Base-by-base conservation (phyloP, 768 basidiomycete species). In the Crassisporium funariophilum region DNA sequence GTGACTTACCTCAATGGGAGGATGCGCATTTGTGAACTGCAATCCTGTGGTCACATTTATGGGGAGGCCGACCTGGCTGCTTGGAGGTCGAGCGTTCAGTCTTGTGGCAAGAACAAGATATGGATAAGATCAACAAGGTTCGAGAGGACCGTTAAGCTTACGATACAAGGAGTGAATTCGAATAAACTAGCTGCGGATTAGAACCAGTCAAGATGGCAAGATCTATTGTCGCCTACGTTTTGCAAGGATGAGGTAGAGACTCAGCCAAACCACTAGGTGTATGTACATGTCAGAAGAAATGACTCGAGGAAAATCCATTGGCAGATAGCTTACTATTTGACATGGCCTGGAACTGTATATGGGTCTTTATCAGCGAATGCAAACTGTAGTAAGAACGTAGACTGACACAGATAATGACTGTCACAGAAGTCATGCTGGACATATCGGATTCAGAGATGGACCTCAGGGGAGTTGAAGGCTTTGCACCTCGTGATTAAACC, bases 141-240 rank as follows among this genome's bases (percentile, higher is more conserved):
- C n/a, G n/a, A n/a, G n/a, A n/a, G n/a, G n/a, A n/a, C n/a, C n/a
- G n/a, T n/a, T n/a, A n/a, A n/a, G n/a, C n/a, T n/a, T n/a, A n/a
- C n/a, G n/a, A n/a, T n/a, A n/a, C 52, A 9, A 57, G 47, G 8
- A 57, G 35, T 1, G 55, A 53, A 12, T 53, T 53, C 13, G 55
- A 48, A 25, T 57, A 57, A 5, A 57, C 55, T 56, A 16, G 16
- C 21, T 22, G 33, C 5, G 3, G 33, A 3, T 8, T 22, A 42
- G 8, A 20, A 5, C 25, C 10, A 7, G 15, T 36, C 12, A 20
- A 21, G n/a, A 21, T 11, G 13, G 7, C 29, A 23, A 12, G 24
- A 2, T 29, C 10, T 11, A 6, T 21, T 3, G 13, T 16, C 21
- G 21, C 49, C 20, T 7, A 57, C 56, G n/a, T 44, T 57, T 57